Conservation (phyloP, 192 early-diverging fungal species). For the Coemansia biformis region DNA sequence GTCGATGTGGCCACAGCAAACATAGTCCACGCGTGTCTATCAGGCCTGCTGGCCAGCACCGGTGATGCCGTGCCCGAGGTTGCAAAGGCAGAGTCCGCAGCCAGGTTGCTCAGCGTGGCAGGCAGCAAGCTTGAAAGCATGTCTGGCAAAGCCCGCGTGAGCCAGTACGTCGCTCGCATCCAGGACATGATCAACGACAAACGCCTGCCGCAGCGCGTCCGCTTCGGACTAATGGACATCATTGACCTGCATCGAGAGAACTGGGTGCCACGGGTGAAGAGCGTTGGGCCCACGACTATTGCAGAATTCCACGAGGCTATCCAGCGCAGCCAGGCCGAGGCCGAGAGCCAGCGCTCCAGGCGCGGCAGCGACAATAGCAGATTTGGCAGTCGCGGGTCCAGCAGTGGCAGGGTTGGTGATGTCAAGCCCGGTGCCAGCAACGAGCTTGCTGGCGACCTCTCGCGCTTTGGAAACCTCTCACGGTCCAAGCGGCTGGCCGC, state of each 20-base stretch:
- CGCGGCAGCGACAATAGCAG: constrained; percentile 62
- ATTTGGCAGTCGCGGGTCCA: too few relatives aligned
- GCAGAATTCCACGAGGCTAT: constrained; percentile 77
- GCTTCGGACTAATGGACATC: constrained; percentile 83
- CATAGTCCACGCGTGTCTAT: constrained; percentile 90
- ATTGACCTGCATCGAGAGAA: constrained; percentile 68
- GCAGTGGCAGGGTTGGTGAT: too few relatives aligned
- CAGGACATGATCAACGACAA: constrained; percentile 60
- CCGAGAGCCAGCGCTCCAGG: constrained; percentile 48
- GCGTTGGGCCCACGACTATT: constrained; percentile 79
- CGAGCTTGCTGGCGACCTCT: constrained; percentile 59
- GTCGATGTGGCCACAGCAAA: constrained; percentile 79
- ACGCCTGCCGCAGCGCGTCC: constrained; percentile 72
- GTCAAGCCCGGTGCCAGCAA: too few relatives aligned
- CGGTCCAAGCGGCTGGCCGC: constrained; percentile 12
- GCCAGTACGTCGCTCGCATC: constrained; percentile 79
- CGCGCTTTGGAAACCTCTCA: constrained; percentile 61
- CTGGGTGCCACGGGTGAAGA: constrained; percentile 66
- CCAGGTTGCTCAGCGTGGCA: constrained; percentile 80
- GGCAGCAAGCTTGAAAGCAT: constrained; percentile 73
- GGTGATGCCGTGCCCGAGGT: constrained; percentile 72
- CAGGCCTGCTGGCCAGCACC: constrained; percentile 63
- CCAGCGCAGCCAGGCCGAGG: constrained; percentile 61
- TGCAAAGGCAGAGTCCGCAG: constrained; percentile 88
- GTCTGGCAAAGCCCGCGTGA: constrained; percentile 54